Evolutionary conservation across 805 yeast species (phyloP).

Genomic region (Yarrowia osloensis): DNA sequence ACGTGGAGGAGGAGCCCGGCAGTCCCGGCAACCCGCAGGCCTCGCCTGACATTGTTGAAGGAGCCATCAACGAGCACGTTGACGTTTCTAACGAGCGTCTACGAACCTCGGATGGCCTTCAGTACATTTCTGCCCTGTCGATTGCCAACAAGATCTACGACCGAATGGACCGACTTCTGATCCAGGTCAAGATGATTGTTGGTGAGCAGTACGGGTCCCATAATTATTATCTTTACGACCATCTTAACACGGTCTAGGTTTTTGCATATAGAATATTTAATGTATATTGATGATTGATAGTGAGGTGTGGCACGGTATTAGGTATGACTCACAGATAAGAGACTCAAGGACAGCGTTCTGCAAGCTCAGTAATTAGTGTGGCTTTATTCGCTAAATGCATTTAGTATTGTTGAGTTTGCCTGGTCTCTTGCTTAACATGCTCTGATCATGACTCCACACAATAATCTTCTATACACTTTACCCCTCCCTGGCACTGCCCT

Average conservation of each 20-base stretch:
- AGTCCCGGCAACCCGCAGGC: neutral
- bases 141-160: constrained; percentile 40
- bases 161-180: constrained; percentile 40
- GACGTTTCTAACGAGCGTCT: constrained; percentile 13
- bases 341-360: no score
- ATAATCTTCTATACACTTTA: no score
- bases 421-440: no score
- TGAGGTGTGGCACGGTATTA: no score
- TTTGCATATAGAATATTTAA: constrained; percentile 22
- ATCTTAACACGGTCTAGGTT: constrained; percentile 24
- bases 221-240: constrained; percentile 32
- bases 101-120: constrained; percentile 36
- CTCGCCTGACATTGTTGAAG: neutral
- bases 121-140: constrained; percentile 37
- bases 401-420: no score
- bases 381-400: no score
- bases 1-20: neutral
- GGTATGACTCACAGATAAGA: no score
- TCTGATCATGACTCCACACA: no score
- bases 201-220: constrained; percentile 43
- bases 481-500: neutral
- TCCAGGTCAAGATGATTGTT: constrained; percentile 42
- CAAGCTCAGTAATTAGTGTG: no score
- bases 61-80: neutral
- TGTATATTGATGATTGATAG: neutral